Percentiles rank a stretch among this genome's conserved stretches.
Evolutionary conservation across 495 filamentous ascomycete species (phyloP).

Genomic region (Penicillium waksmanii): DNA sequence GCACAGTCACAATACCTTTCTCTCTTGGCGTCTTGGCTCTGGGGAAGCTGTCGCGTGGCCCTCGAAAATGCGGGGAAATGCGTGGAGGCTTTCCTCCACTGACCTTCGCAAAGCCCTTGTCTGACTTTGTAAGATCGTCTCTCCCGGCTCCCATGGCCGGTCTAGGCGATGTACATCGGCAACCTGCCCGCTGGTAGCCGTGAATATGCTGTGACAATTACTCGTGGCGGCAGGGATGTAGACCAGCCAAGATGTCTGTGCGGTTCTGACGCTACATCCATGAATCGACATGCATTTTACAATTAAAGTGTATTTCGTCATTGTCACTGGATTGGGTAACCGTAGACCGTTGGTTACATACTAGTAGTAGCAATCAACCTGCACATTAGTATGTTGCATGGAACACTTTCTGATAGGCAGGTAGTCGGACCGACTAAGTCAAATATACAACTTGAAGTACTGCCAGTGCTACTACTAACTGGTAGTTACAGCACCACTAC

Average conservation of each 20-base stretch:
- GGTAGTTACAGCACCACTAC: too few relatives aligned
- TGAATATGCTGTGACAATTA: not conserved
- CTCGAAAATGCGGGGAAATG: conserved; percentile 31
- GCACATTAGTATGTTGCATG: too few relatives aligned
- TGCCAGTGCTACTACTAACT: too few relatives aligned
- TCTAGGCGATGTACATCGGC: not conserved
- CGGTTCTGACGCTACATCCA: not conserved
- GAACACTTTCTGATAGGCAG: too few relatives aligned
- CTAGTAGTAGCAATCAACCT: too few relatives aligned
- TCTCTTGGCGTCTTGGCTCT: conserved; percentile 33
- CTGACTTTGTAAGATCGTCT: not conserved
- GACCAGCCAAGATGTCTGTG: not conserved
- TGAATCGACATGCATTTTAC: not conserved
- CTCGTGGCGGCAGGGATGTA: not conserved
- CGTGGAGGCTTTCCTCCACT: conserved; percentile 20
- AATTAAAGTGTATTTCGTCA: too few relatives aligned
- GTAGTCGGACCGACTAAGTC: too few relatives aligned
- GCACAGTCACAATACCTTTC: not conserved
- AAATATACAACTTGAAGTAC: too few relatives aligned
- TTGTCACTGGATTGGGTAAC: too few relatives aligned
- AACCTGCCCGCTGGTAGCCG: conserved; percentile 1
- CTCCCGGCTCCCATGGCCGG: not conserved
- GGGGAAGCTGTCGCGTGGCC: conserved; percentile 37
- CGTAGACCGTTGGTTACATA: too few relatives aligned
- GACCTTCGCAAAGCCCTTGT: not conserved